Conservation (phyloP, 2,329 filamentous ascomycete genomes). For the Diaporthe longicolla region DNA sequence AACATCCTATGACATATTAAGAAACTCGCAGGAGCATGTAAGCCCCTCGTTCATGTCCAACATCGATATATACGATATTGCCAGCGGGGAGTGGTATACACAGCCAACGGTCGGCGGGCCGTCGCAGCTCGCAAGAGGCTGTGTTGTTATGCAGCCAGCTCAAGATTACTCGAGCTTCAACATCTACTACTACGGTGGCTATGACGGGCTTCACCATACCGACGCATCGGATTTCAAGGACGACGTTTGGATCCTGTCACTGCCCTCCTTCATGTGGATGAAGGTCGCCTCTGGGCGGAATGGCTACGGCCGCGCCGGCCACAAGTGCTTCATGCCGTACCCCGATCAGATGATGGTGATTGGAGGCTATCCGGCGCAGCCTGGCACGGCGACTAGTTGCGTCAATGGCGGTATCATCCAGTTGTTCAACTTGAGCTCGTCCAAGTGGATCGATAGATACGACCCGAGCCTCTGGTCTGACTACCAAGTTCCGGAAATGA, state of each 20-base stretch:
- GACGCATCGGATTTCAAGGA: conserved; percentile 61
- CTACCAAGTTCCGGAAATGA: conserved; percentile 78
- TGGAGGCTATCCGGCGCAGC: conserved; percentile 71
- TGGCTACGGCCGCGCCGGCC: conserved; percentile 75
- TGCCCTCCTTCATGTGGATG: conserved; percentile 87
- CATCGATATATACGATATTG: conserved; percentile 85
- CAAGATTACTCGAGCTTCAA: conserved; percentile 82
- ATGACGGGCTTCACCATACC: conserved; percentile 63
- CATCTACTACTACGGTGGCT: conserved; percentile 89
- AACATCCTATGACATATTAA: conserved; percentile 44
- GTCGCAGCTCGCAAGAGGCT: conserved; percentile 73
- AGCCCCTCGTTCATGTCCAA: conserved; percentile 80
- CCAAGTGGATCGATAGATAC: conserved; percentile 79
- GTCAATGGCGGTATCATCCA: conserved; percentile 68
- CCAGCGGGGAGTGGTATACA: conserved; percentile 74
- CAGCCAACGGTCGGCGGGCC: conserved; percentile 75
- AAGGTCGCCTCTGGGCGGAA: conserved; percentile 59
- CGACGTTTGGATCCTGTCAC: conserved; percentile 84
- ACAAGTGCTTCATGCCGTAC: conserved; percentile 82
- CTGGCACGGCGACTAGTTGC: conserved; percentile 55
- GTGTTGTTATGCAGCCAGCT: conserved; percentile 80
- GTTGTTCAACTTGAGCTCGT: conserved; percentile 80
- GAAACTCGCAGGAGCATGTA: conserved; percentile 63
- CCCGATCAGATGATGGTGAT: conserved; percentile 85
- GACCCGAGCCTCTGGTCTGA: conserved; percentile 72